Base-by-base conservation (phyloP, 1,139 yeast genomes). In the Suhomyces bokatorum region DNA sequence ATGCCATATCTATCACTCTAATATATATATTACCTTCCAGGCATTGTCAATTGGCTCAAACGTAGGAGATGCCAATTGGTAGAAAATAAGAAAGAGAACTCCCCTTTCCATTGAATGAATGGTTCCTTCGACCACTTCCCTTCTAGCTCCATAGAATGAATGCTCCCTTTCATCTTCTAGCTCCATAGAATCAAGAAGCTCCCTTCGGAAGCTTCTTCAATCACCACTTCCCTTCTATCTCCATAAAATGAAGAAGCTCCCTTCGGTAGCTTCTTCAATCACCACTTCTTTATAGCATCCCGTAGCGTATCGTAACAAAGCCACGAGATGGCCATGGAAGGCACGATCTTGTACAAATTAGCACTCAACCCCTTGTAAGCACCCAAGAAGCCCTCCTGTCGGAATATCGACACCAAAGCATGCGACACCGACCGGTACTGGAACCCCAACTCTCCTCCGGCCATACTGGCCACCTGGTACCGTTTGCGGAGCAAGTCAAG, bases 281-380 rank as follows among this genome's bases (percentile, higher is more conserved):
- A 17, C 17, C 17, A 17, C 17, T 17, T 17, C 17, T 5, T 17
- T 17, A 74, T 64, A 28, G 56, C 50, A 13, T 64, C 83, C 57
- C 77, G 77, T 20, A 86, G 71, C 34, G 80, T 64, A 61, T 91
- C 98, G 64, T 87, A 91, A 49, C 87, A 81, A 47, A 87, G 71
- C 97, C 97, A 93, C 50, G 91, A 87, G 16, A 91, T 90, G 2
- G 98, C 98, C 93, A 91, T 91, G 8, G 95, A 84, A 0, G 97
- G 97, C 32, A 89, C 87, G 3, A 91, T 95, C 63, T 91, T 91
- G 68, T 89, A 84, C 60, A 91, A 73, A 60, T 91, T 91, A 2
- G 97, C 96, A 3, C 86, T 78, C 58, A 91, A 75, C 0, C 98
- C 98, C 60, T 85, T 87, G 70, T 89, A 91, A 33, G 93, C 81